A percentile compares a stretch with the other conserved stretches of the same genome.
phyloP scores from a whole-genome alignment of 176 grass and related monocot genomes.

The Carex pumila region DNA sequence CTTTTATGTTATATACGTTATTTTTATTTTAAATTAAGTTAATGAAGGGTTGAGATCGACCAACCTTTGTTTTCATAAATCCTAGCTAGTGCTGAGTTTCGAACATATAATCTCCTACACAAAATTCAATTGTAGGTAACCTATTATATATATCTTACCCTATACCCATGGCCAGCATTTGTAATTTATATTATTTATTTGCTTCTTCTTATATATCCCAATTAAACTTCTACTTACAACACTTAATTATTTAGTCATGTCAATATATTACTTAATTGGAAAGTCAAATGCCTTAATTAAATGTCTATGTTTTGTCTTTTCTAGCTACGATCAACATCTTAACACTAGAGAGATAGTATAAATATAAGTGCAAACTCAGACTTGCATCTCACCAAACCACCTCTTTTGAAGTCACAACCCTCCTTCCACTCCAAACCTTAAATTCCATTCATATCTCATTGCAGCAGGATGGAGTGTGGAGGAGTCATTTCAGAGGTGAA shows the following conservation, averaged over 20 bases:
- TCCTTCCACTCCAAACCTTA: constrained; percentile 15
- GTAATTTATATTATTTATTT: not conserved
- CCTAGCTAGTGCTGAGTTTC: too few species aligned
- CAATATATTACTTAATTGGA: not conserved
- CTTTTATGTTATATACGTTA: too few species aligned
- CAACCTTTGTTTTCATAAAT: too few species aligned
- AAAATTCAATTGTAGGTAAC: too few species aligned
- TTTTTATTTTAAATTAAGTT: too few species aligned
- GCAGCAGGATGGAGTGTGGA: constrained; percentile 50
- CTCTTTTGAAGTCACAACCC: constrained; percentile 22
- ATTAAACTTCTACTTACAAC: not conserved
- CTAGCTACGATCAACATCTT: not conserved
- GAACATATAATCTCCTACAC: too few species aligned
- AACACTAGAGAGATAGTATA: constrained; percentile 31
- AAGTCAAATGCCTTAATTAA: constrained; percentile 8
- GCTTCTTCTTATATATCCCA: not conserved
- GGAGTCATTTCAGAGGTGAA: constrained; percentile 33
- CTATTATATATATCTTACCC: not conserved
- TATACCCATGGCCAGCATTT: not conserved
- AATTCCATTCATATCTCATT: constrained; percentile 21
- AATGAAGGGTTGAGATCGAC: too few species aligned
- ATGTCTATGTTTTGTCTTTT: not conserved
- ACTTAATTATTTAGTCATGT: constrained; percentile 7
- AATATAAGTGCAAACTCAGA: constrained; percentile 26
- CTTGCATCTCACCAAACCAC: constrained; percentile 39